Percentiles rank a stretch among this genome's conserved stretches.
Evolutionary conservation across 75 land plant species (phyloP).

Genomic region (Sequoia sempervirens): DNA sequence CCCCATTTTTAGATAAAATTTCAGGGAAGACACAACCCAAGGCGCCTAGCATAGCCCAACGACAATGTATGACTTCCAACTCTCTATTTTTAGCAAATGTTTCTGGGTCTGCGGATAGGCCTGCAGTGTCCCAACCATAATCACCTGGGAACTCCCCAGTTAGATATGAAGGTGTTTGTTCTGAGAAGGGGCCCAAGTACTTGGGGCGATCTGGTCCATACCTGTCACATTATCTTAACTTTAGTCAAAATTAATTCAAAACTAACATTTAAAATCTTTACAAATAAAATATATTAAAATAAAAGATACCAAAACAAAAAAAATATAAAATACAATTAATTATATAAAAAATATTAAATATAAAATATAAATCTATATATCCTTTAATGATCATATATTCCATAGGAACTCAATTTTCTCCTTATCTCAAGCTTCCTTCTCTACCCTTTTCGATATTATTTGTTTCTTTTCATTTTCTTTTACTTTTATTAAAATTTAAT

Average conservation of each 20-base stretch:
- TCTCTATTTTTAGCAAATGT: constrained; percentile 81
- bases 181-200: constrained; percentile 86
- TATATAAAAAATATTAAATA: too few relatives aligned
- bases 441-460: too few relatives aligned
- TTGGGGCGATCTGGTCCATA: constrained; percentile 78
- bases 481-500: too few relatives aligned
- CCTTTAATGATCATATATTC: too few relatives aligned
- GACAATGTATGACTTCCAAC: constrained; percentile 70
- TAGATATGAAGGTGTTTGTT: constrained; percentile 72
- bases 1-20: constrained; percentile 63
- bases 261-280: too few relatives aligned
- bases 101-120: constrained; percentile 80
- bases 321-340: too few relatives aligned
- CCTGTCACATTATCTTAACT: constrained; percentile 19
- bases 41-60: constrained; percentile 82
- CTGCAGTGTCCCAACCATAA: constrained; percentile 93
- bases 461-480: too few relatives aligned
- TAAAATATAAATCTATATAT: too few relatives aligned
- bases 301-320: too few relatives aligned
- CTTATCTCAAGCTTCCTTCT: too few relatives aligned
- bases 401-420: too few relatives aligned
- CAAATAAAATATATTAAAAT: too few relatives aligned
- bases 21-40: constrained; percentile 77
- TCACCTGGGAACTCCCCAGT: constrained; percentile 90
- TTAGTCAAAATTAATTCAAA: not conserved